Percentiles rank a stretch among this genome's conserved stretches.
Conservation (phyloP, 2,329 filamentous ascomycete genomes). For the Beauveria rudraprayagi region DNA sequence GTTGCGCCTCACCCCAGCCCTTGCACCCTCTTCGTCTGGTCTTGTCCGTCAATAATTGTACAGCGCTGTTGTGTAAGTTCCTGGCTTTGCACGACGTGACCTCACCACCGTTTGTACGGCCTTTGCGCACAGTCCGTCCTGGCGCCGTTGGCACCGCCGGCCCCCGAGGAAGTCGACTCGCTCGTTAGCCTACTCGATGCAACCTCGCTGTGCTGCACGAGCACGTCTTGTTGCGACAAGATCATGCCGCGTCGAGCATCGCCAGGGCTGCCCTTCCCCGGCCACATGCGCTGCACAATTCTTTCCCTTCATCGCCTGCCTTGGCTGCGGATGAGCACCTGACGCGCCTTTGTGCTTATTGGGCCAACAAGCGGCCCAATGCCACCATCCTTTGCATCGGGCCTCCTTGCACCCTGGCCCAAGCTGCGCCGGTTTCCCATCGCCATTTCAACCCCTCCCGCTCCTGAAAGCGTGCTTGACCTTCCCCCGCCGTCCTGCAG, state of each 20-base stretch:
- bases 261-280: neutral
- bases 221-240: neutral
- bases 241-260: neutral
- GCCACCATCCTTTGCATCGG: neutral
- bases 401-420: neutral
- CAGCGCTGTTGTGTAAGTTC: slow-evolving; percentile 8
- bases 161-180: neutral
- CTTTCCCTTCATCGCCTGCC: neutral
- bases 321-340: neutral
- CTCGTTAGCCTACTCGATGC: neutral
- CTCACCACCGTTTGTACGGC: neutral
- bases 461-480: neutral
- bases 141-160: neutral
- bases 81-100: neutral
- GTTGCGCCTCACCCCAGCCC: neutral
- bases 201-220: neutral
- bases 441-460: neutral
- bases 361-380: slow-evolving; percentile 10
- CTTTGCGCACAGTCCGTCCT: no score
- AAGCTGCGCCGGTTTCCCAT: neutral
- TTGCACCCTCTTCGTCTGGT: neutral
- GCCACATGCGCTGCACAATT: neutral
- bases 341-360: neutral
- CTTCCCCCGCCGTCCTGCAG: slow-evolving; percentile 3
- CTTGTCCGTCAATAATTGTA: neutral